Evolutionary conservation across 306 rosid species (phyloP), one percentile per base, ranked within the genome.

Genomic region (Lathyrus sativus): DNA sequence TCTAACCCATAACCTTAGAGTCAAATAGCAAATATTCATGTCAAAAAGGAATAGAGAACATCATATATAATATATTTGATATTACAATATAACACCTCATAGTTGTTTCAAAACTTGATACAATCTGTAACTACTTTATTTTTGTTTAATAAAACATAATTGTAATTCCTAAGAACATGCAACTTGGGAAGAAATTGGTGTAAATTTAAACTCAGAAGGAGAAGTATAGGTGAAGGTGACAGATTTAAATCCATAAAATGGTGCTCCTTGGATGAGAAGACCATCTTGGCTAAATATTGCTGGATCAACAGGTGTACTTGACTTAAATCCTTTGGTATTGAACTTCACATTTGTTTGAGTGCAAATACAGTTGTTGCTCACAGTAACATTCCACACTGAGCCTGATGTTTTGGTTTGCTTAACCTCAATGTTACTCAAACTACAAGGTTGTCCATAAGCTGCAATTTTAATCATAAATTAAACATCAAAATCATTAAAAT

Each of bases 281-380:
- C 74, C 68, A 3, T 22, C 46, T 11, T 10, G 6, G 1, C 46
- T 46, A 38, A 75, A 49, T 8, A 67, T 49, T 49, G 64, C 41
- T 11, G 57, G 70, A 13, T 59, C 74, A 35, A 35, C 39, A 35
- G 39, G 39, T 7, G 39, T 35, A 8, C 39, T 35, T 35, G 39
- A 35, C 8, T 5, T 54, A 50, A 75, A 75, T 11, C 49, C 74
- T 15, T 1, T 0, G 45, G 69, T 48, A 0, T 59, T 48, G 1
- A 75, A 37, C 68, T 38, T 49, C 28, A 75, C 69, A 4, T 75
- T 12, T 5, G 45, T 35, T 12, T 48, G 74, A 15, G 4, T 0
- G 41, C 79, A 75, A 0, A 0, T 4, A 68, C 79, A 67, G 1
- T 12, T 46, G 68, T 58, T 74, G 12, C 35, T 48, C 6, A 75